A percentile compares a stretch with the other conserved stretches of the same genome.
phyloP scores from a whole-genome alignment of 2,329 filamentous ascomycete genomes.

The Microdochium nivale region DNA sequence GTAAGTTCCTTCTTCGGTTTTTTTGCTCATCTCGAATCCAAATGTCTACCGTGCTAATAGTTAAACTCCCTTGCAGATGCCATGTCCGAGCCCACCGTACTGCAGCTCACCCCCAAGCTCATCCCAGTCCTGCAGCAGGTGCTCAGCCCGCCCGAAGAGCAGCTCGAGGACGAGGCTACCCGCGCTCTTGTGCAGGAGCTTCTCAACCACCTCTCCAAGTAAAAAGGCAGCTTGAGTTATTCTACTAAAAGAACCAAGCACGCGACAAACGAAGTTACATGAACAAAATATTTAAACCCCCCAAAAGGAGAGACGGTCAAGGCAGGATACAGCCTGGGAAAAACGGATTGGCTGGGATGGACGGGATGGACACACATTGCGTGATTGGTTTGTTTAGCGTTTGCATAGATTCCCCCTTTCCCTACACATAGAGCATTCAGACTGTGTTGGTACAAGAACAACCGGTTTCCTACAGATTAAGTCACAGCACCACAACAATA shows the following conservation, averaged over 20 bases:
- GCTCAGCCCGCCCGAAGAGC: conserved; percentile 61
- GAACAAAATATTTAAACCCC: not conserved
- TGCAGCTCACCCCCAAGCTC: conserved; percentile 60
- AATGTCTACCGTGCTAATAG: conserved; percentile 10
- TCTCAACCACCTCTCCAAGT: conserved; percentile 29
- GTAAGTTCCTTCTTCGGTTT: conserved; percentile 36
- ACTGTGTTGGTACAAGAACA: not conserved
- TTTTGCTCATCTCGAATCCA: not conserved
- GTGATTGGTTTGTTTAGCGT: not conserved
- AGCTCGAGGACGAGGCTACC: conserved; percentile 61
- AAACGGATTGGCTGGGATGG: not conserved
- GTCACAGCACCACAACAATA: not conserved
- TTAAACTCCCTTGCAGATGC: conserved; percentile 39
- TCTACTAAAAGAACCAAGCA: no score
- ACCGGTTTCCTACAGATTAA: not conserved
- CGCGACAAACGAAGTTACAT: not conserved
- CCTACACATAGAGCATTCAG: not conserved
- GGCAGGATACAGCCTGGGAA: not conserved
- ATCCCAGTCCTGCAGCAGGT: conserved; percentile 67
- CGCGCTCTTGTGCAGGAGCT: conserved; percentile 57
- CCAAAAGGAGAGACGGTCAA: not conserved
- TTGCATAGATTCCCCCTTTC: not conserved
- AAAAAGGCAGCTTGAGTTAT: conserved; percentile 1
- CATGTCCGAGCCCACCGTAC: conserved; percentile 58
- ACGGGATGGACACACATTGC: not conserved